A percentile compares a stretch with the other conserved stretches of the same genome.
These are phyloP conservation scores for Amorphotheca resinae DNA, from an alignment of 495 filamentous ascomycete genomes.

Conservation along the genomic window DNA sequence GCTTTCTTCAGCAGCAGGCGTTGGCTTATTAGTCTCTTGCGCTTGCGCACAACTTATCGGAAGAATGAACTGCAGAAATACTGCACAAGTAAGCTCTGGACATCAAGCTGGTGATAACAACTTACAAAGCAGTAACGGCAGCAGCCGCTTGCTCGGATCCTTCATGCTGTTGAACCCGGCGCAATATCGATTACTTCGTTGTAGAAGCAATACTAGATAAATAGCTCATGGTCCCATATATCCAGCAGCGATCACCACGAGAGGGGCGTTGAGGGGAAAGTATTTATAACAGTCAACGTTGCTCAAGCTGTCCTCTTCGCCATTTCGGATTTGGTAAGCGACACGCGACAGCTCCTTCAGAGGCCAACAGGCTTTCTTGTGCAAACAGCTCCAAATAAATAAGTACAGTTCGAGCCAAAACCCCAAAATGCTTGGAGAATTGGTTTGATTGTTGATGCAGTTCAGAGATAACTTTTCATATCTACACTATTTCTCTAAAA, in stretches of 20 bases:
- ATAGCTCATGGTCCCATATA: slow-evolving; percentile 12
- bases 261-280: slow-evolving; percentile 4
- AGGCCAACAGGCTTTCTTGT: too few relatives aligned
- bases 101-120: not conserved
- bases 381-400: too few relatives aligned
- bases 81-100: slow-evolving; percentile 4
- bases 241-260: slow-evolving; percentile 3
- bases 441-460: too few relatives aligned
- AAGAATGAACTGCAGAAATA: slow-evolving; percentile 13
- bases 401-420: too few relatives aligned
- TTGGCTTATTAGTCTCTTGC: slow-evolving; percentile 5
- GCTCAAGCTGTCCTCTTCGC: slow-evolving; percentile 19
- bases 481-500: too few relatives aligned
- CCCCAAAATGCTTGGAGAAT: too few relatives aligned
- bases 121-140: slow-evolving; percentile 19
- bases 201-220: slow-evolving; percentile 6
- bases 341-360: slow-evolving; percentile 10
- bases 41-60: slow-evolving; percentile 9
- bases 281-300: slow-evolving; percentile 1
- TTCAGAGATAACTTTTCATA: too few relatives aligned
- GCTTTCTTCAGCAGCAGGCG: slow-evolving; percentile 9
- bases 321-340: not conserved
- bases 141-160: slow-evolving; percentile 10
- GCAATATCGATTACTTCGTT: slow-evolving; percentile 17
- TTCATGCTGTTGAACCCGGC: slow-evolving; percentile 14